Conservation (phyloP, 1,284 basidiomycete genomes). For the Ceratorhiza oryzae-sativae region DNA sequence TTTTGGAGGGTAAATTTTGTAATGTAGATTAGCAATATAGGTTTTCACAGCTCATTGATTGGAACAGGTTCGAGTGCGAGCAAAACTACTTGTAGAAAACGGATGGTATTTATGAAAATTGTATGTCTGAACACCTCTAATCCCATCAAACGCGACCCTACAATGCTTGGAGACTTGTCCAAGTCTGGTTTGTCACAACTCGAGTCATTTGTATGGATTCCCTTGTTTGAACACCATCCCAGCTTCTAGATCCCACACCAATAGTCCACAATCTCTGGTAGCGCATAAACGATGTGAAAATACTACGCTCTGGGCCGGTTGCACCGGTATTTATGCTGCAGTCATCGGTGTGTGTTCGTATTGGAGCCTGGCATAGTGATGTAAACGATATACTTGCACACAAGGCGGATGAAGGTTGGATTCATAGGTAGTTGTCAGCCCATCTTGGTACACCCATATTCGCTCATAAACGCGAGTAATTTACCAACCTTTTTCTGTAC, state of each 20-base stretch:
- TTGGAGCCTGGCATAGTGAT: constrained; percentile 68
- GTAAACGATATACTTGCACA: constrained; percentile 70
- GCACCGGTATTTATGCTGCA: constrained; percentile 71
- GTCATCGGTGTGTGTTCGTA: constrained; percentile 70
- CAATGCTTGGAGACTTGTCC: background rate
- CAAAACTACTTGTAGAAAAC: too few species aligned
- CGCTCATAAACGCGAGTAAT: constrained; percentile 79
- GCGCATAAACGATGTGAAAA: constrained; percentile 81
- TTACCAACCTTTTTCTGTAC: constrained; percentile 81
- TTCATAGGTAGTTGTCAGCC: background rate
- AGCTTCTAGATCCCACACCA: constrained; percentile 83
- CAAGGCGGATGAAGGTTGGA: constrained; percentile 41
- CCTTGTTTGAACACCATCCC: constrained; percentile 49
- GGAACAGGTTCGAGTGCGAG: too few species aligned
- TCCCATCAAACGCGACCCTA: constrained; percentile 33
- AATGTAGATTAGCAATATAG: too few species aligned
- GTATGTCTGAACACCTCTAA: constrained; percentile 12
- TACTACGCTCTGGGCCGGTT: constrained; percentile 64
- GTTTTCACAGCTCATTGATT: too few species aligned
- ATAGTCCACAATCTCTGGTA: constrained; percentile 71
- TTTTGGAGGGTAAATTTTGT: too few species aligned
- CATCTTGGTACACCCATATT: constrained; percentile 48
- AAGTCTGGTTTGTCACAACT: background rate
- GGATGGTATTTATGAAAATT: constrained; percentile 15
- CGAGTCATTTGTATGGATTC: background rate